Evolutionary conservation across 2,329 filamentous ascomycete species (phyloP), one percentile per base, ranked within the genome.

Genomic region (Fusarium chaquense): DNA sequence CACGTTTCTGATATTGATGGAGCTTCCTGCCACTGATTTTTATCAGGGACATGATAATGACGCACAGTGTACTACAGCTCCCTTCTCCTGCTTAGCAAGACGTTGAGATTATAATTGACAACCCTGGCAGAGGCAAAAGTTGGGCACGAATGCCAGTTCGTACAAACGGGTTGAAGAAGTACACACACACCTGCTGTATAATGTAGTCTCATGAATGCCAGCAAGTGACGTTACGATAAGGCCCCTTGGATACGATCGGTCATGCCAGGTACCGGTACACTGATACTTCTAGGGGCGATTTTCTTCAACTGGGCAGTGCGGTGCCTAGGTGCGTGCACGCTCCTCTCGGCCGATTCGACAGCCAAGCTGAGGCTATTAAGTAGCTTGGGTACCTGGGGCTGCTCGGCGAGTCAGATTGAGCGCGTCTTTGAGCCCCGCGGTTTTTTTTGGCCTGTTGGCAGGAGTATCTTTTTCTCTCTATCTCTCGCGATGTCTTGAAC

Each of bases 331-430:
- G 43, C 40, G 59, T 56, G 67, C 56, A 35, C 62, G 44, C 63
- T 72, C 65, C 58, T 66, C 63, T 74, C 66, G 65, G 61, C 63
- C 68, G 65, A 64, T 70, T 72, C 68, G 66, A 68, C 49, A 58
- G 43, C 56, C 43, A 55, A 57, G 58, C 58, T 50, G 57, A 66
- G 49, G 50, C 55, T 63, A 62, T 63, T 54, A 58, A 62, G 65
- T 55, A 50, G 57, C 47, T 50, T 62, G 66, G 30, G 22, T 38
- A 38, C 40, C 13, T 26, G 12, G 22, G 50, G 59, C 63, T 50
- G 58, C 64, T 55, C 58, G 67, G 73, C 69, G 71, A 75, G 69
- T 71, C 60, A 73, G 67, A 75, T 73, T 52, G 53, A 74, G 73
- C 73, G 73, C 71, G 74, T 58, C 53, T 70, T 75, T 75, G 69